Evolutionary conservation across 768 basidiomycete genomes (phyloP), one percentile per base, ranked within the genome.

Genomic region (Mycena galopus): DNA sequence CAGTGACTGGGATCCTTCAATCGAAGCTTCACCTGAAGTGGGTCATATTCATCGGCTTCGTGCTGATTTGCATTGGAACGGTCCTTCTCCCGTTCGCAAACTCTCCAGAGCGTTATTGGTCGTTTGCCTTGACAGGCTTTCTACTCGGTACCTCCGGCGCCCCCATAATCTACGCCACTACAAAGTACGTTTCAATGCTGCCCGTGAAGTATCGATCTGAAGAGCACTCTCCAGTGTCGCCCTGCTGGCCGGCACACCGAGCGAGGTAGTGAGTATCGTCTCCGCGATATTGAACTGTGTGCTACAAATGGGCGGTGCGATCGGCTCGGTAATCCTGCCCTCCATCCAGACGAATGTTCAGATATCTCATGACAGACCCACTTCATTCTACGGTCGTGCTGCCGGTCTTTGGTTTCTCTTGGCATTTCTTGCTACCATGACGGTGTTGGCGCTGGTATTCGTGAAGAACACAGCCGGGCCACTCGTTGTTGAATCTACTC

Each of bases 341-440:
- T 44, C 42, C 9, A 44, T 44, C 42, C 79, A 87, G 80, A 82
- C 83, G 3, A 86, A 85, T 47, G 80, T 89, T 19, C 57, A 58
- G 32, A 35, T 35, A 2, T 23, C 16, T 2, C 57, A 35, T 29
- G 57, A 32, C 16, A 32, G 57, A 17, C 57, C 57, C 2, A 58
- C 30, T 1, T 33, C 57, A 6, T 58, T 58, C 32, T n/a, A 7
- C 19, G 57, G 57, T 32, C 42, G 61, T 1, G 29, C 42, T 4
- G 42, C 61, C 11, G 61, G 44, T 6, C 19, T 62, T 2, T 62
- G 61, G 61, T 62, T 62, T 12, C 17, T 62, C 9, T 17, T 62
- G 5, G 61, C 42, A 25, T 62, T 62, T 14, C 11, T 62, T 27
- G 8, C 6, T 1, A 10, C n/a, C 25, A 8, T 62, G 42, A n/a